phyloP scores from a whole-genome alignment of 257 asterid genomes.

The Primulina tabacum region DNA sequence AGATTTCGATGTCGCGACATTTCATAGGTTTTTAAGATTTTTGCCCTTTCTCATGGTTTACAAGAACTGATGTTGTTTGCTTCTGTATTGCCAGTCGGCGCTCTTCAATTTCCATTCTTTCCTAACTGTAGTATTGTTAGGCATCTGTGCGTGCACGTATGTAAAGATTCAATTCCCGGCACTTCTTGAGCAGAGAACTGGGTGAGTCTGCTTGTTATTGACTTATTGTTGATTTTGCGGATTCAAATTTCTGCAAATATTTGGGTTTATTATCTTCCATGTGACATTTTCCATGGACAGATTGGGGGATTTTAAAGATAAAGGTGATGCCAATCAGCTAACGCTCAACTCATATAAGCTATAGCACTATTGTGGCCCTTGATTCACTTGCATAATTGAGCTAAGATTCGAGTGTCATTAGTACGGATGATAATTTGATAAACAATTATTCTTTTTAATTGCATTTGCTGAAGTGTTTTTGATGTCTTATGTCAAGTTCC shows the following conservation, averaged over 20 bases:
- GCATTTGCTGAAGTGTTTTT: too few relatives aligned
- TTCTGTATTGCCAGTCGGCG: conserved; percentile 57
- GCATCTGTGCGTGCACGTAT: conserved; percentile 87
- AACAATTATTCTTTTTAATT: too few relatives aligned
- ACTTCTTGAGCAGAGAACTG: conserved; percentile 86
- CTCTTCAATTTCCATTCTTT: conserved; percentile 93
- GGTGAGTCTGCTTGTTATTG: conserved; percentile 41
- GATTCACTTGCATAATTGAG: too few relatives aligned
- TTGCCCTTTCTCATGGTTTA: background rate
- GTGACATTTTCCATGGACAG: too few relatives aligned
- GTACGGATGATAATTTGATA: too few relatives aligned
- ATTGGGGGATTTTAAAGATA: too few relatives aligned
- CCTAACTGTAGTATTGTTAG: conserved; percentile 80
- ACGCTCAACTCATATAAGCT: too few relatives aligned
- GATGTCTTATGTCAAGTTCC: too few relatives aligned
- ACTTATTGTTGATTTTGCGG: background rate
- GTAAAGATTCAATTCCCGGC: conserved; percentile 89
- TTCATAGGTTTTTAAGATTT: background rate
- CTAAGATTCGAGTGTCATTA: too few relatives aligned
- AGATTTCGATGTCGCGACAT: background rate
- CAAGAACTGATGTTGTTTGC: conserved; percentile 21
- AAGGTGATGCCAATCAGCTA: too few relatives aligned
- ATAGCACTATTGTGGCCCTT: too few relatives aligned
- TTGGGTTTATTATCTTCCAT: too few relatives aligned
- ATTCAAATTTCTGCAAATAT: background rate